Evolutionary conservation across 148 eudicot genomes (phyloP).

Genomic region (Dysphania ambrosioides): DNA sequence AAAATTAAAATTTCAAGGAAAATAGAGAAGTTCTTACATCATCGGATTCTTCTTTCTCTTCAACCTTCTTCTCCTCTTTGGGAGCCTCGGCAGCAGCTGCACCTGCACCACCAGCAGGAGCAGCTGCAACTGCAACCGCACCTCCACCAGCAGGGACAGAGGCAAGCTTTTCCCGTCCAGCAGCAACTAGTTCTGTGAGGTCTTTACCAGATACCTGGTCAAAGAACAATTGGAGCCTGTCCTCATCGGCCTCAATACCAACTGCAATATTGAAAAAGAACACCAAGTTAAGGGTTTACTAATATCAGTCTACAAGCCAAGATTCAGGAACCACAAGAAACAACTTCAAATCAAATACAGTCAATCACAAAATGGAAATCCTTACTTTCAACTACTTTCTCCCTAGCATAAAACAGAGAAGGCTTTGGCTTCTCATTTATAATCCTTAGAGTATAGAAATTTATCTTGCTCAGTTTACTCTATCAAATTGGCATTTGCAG

Average conservation of each 20-base stretch:
- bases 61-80: slow-evolving; percentile 81
- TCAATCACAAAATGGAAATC: too few species aligned
- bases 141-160: slow-evolving; percentile 89
- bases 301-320: too few species aligned
- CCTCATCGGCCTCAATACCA: slow-evolving; percentile 73
- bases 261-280: slow-evolving; percentile 35
- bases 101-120: slow-evolving; percentile 46
- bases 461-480: too few species aligned
- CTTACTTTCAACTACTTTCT: too few species aligned
- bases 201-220: slow-evolving; percentile 62
- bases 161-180: slow-evolving; percentile 84
- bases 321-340: too few species aligned
- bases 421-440: too few species aligned
- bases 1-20: background rate
- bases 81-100: slow-evolving; percentile 64
- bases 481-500: too few species aligned
- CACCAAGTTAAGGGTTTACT: background rate
- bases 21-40: slow-evolving; percentile 44
- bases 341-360: too few species aligned
- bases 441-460: too few species aligned
- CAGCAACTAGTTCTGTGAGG: slow-evolving; percentile 64
- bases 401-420: too few species aligned
- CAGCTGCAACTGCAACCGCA: slow-evolving; percentile 50
- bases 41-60: slow-evolving; percentile 82
- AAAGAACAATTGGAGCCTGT: slow-evolving; percentile 54